Evolutionary conservation across 805 yeast genomes (phyloP), one percentile per base, ranked within the genome.

Genomic region (Sugiyamaella chiloensis): DNA sequence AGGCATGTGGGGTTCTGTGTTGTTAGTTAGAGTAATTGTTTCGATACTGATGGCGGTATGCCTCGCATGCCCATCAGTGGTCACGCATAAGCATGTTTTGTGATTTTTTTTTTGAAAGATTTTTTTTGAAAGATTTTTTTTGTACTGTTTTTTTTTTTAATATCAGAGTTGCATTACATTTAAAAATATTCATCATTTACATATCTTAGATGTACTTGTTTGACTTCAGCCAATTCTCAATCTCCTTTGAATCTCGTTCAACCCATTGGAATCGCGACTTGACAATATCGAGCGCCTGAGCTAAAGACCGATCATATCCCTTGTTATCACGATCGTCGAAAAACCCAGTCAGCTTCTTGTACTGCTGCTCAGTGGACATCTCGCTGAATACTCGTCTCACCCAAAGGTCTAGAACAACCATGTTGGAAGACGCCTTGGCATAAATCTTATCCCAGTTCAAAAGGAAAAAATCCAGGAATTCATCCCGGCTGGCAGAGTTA

Each of bases 271-370:
- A 67, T 50, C 74, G 70, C 39, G 76, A 71, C 44, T 70, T 69
- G 50, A 82, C 72, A 30, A 71, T 68, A 59, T 83, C 88, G 61
- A 81, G 62, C 14, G 75, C 73, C 64, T 83, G 87, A 20, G 65
- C 66, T 44, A 76, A 67, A 31, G 82, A 75, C 61, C 81, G 73
- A 55, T 80, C 84, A 52, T 75, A 80, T 5, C 82, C 84, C 44
- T 67, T 67, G 26, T 71, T 69, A 52, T 79, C 76, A 60, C 71
- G 72, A 46, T 60, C 63, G 6, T 53, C 58, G 57, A 79, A 80
- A 60, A 79, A 79, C 6, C 42, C 47, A 27, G 61, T 61, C 24
- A 75, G 67, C 42, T 73, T 76, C 9, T 52, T 58, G 21, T 58
- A 57, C 46, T 68, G 67, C 20, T 66, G 66, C 40, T 53, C 54